These are phyloP conservation scores for Colletotrichum simmondsii DNA, from an alignment of 2,329 filamentous ascomycete species.

Conservation along the genomic window DNA sequence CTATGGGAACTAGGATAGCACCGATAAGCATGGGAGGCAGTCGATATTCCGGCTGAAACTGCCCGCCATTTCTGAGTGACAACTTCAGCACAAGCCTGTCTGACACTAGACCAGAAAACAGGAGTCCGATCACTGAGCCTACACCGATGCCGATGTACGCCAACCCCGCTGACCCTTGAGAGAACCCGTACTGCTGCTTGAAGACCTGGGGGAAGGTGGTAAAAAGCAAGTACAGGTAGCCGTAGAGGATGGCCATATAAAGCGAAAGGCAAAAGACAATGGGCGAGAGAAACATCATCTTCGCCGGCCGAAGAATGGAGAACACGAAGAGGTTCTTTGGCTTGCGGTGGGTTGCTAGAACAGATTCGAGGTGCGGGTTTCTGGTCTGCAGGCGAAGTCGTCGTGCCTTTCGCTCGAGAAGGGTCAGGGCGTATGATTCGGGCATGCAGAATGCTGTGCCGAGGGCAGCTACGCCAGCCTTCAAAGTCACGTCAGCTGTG, in stretches of 20 bases:
- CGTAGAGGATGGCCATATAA: constrained; percentile 57
- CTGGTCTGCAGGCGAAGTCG: constrained; percentile 61
- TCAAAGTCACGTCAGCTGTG: no score
- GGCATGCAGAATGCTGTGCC: constrained; percentile 51
- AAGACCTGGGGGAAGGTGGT: constrained; percentile 61
- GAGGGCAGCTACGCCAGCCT: constrained; percentile 45
- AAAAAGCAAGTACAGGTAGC: constrained; percentile 62
- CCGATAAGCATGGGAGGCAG: constrained; percentile 42
- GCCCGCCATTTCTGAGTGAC: constrained; percentile 30
- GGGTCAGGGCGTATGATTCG: constrained; percentile 60
- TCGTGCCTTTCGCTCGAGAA: constrained; percentile 54
- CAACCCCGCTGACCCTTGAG: constrained; percentile 35
- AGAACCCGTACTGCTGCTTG: constrained; percentile 49
- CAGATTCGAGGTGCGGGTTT: constrained; percentile 63
- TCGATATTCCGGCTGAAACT: constrained; percentile 36
- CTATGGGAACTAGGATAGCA: constrained; percentile 51
- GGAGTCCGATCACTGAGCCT: constrained; percentile 5
- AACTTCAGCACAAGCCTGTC: constrained; percentile 12
- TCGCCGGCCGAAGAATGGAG: constrained; percentile 58
- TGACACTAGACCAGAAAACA: neutral
- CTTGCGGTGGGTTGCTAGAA: constrained; percentile 56
- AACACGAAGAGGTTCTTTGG: constrained; percentile 52
- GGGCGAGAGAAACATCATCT: constrained; percentile 48
- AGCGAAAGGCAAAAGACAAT: constrained; percentile 35
- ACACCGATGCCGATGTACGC: constrained; percentile 9